These are phyloP conservation scores for Termitomyces sp. DNA, from an alignment of 768 basidiomycete genomes.

Conservation along the genomic window DNA sequence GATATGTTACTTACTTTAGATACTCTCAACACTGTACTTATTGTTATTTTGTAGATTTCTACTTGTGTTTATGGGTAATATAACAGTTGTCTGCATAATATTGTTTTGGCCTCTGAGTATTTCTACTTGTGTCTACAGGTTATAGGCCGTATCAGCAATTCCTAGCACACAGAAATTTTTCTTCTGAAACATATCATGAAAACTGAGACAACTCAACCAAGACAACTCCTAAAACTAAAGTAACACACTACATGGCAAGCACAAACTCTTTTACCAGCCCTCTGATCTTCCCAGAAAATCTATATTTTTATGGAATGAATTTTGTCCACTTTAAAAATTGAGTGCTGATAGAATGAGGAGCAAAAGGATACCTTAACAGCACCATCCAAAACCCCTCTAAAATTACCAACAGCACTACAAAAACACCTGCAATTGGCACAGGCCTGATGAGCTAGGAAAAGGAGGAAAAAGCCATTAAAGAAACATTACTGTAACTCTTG, in stretches of 20 bases:
- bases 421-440: constrained; percentile 5
- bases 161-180: too few relatives aligned
- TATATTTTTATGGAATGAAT: constrained; percentile 18
- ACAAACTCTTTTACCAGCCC: constrained; percentile 4
- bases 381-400: constrained; percentile 6
- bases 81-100: background rate
- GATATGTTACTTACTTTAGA: too few relatives aligned
- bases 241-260: background rate
- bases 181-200: too few relatives aligned
- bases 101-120: background rate
- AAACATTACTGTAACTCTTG: too few relatives aligned
- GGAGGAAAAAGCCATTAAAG: too few relatives aligned
- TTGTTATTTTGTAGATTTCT: too few relatives aligned
- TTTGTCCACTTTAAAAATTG: constrained; percentile 10
- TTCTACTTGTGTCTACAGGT: background rate
- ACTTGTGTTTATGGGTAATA: too few relatives aligned
- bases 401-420: constrained; percentile 1
- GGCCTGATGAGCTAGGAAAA: too few relatives aligned
- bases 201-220: too few relatives aligned
- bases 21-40: too few relatives aligned
- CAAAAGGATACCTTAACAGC: constrained; percentile 17
- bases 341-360: constrained; percentile 10
- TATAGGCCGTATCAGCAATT: background rate
- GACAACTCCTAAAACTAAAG: background rate
- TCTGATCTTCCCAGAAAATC: constrained; percentile 14